A percentile compares a stretch with the other conserved stretches of the same genome.
These are phyloP conservation scores for Cytauxzoon felis DNA, from an alignment of 169 alveolate species.

Conservation along the genomic window DNA sequence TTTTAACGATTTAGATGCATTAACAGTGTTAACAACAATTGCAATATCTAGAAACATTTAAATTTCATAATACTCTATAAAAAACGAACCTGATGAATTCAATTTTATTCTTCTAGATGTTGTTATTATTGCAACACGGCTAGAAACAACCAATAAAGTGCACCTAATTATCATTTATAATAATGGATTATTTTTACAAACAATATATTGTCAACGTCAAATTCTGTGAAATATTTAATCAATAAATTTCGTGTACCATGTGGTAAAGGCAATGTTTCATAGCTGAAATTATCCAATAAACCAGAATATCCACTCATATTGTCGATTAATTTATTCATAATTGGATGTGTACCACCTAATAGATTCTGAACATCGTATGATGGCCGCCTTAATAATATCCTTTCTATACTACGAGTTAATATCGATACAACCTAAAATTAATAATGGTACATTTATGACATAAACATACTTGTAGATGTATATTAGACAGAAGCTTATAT, in stretches of 20 bases:
- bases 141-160: constrained; percentile 49
- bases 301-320: constrained; percentile 45
- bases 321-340: constrained; percentile 42
- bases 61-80: not conserved
- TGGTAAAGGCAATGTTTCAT: constrained; percentile 62
- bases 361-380: constrained; percentile 61
- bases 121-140: constrained; percentile 51
- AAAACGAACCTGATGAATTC: constrained; percentile 40
- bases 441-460: not conserved
- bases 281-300: constrained; percentile 35
- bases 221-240: constrained; percentile 28
- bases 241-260: constrained; percentile 29
- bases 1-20: constrained; percentile 77
- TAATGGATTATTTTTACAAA: not conserved
- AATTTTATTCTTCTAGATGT: constrained; percentile 32
- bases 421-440: constrained; percentile 47
- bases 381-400: constrained; percentile 52
- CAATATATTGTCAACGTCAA: constrained; percentile 42
- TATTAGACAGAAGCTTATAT: constrained; percentile 38
- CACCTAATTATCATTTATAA: constrained; percentile 16
- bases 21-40: constrained; percentile 79
- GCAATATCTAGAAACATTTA: constrained; percentile 69
- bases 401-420: constrained; percentile 56
- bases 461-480: constrained; percentile 51
- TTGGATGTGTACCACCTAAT: constrained; percentile 58